phyloP scores from a whole-genome alignment of 805 yeast genomes.

The Cyberlindnera suaveolens region DNA sequence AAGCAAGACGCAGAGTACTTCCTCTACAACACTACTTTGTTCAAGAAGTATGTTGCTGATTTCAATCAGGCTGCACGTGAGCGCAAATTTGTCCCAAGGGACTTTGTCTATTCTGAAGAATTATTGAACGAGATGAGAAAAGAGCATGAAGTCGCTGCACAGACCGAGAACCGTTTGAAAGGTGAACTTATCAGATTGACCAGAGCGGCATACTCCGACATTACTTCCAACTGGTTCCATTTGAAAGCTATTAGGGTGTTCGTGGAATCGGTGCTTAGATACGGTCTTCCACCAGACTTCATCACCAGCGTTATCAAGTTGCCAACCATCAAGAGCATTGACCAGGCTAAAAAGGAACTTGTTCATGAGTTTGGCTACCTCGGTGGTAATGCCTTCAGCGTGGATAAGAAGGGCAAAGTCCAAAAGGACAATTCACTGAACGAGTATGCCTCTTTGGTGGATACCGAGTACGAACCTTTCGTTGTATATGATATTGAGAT shows the following conservation, averaged over 20 bases:
- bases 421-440: conserved; percentile 60
- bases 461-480: conserved; percentile 94
- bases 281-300: conserved; percentile 94
- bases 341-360: conserved; percentile 63
- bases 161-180: conserved; percentile 64
- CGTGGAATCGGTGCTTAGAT: conserved; percentile 90
- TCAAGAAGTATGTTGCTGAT: conserved; percentile 71
- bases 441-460: conserved; percentile 89
- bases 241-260: conserved; percentile 80
- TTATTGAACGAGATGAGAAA: conserved; percentile 62
- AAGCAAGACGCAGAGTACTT: conserved; percentile 67
- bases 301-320: conserved; percentile 42
- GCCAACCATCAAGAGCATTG: conserved; percentile 37
- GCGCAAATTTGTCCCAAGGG: conserved; percentile 86
- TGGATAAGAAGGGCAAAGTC: conserved; percentile 60
- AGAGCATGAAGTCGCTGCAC: conserved; percentile 72
- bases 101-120: conserved; percentile 80
- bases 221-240: conserved; percentile 83
- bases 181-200: conserved; percentile 79
- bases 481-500: conserved; percentile 65
- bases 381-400: conserved; percentile 82
- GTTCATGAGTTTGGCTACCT: conserved; percentile 76
- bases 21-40: conserved; percentile 74
- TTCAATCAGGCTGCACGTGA: conserved; percentile 74
- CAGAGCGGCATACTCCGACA: conserved; percentile 84